A percentile compares a stretch with the other conserved stretches of the same genome.
Conservation (phyloP, 2,329 filamentous ascomycete species). For the Parafenestella ontariensis region DNA sequence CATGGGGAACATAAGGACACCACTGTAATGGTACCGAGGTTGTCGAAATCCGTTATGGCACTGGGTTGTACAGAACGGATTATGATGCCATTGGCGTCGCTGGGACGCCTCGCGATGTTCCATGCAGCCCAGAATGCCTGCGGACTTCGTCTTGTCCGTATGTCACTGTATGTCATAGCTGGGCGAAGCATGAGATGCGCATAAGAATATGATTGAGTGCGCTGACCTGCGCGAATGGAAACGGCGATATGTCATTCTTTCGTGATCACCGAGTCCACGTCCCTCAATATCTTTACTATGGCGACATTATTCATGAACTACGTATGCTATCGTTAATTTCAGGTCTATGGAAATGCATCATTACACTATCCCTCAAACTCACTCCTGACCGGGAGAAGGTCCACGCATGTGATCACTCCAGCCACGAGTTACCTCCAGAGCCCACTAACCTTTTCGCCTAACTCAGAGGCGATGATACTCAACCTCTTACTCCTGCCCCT, state of each 20-base stretch:
- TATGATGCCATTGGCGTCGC: neutral
- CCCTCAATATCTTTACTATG: neutral
- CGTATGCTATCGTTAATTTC: neutral
- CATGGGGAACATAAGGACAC: neutral
- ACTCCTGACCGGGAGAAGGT: neutral
- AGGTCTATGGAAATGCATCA: neutral
- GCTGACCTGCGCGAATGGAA: neutral
- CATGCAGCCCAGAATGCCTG: neutral
- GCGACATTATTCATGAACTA: neutral
- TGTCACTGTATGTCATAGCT: neutral
- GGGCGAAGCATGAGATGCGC: neutral
- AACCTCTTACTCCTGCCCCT: slow-evolving; percentile 32
- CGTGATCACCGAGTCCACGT: neutral
- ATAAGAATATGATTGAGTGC: neutral
- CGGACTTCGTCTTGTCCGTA: neutral
- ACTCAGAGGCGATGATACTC: slow-evolving; percentile 31
- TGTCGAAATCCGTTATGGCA: neutral
- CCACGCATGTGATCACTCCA: neutral
- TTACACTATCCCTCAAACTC: neutral
- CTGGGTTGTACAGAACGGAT: neutral
- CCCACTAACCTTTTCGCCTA: slow-evolving; percentile 35
- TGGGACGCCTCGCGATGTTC: neutral
- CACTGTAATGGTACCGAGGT: neutral
- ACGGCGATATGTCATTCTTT: neutral
- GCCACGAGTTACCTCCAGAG: slow-evolving; percentile 24